A percentile compares a stretch with the other conserved stretches of the same genome.
These are phyloP conservation scores for Neoboletus subvelutipes DNA, from an alignment of 768 basidiomycete species.

Conservation along the genomic window DNA sequence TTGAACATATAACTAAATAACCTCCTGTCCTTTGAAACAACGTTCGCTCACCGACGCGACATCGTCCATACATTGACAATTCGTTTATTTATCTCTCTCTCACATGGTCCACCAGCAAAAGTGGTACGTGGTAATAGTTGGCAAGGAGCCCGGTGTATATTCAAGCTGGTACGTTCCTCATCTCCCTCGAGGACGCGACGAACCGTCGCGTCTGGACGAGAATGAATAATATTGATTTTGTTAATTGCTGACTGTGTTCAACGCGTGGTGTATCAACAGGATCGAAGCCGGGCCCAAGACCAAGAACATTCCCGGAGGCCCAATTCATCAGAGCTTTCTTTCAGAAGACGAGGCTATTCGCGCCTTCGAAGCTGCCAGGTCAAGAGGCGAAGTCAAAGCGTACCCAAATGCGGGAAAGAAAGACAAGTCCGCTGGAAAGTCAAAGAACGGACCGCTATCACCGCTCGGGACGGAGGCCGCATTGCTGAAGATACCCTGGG, in stretches of 20 bases:
- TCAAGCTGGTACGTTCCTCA: constrained; percentile 22
- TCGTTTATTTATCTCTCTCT: not conserved
- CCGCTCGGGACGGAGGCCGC: constrained; percentile 16
- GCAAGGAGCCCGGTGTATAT: constrained; percentile 32
- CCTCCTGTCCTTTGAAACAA: constrained; percentile 23
- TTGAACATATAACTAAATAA: constrained; percentile 23
- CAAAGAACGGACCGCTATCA: constrained; percentile 13
- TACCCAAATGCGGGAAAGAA: constrained; percentile 4
- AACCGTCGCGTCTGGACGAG: constrained; percentile 6
- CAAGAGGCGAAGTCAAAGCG: constrained; percentile 29
- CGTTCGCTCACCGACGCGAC: constrained; percentile 3
- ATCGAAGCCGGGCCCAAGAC: constrained; percentile 45
- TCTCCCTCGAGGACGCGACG: constrained; percentile 4
- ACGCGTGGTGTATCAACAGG: constrained; percentile 35
- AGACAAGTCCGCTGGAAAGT: not conserved
- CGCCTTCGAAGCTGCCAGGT: constrained; percentile 30
- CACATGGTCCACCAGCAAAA: constrained; percentile 22
- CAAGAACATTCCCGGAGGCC: constrained; percentile 40
- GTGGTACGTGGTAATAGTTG: constrained; percentile 31
- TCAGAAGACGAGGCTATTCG: constrained; percentile 42
- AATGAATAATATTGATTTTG: constrained; percentile 30
- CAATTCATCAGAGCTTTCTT: constrained; percentile 43
- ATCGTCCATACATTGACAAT: not conserved
- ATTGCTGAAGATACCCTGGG: constrained; percentile 17
- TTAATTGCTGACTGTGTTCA: constrained; percentile 6